Conservation (phyloP, 768 basidiomycete species). For the Russula abietina region DNA sequence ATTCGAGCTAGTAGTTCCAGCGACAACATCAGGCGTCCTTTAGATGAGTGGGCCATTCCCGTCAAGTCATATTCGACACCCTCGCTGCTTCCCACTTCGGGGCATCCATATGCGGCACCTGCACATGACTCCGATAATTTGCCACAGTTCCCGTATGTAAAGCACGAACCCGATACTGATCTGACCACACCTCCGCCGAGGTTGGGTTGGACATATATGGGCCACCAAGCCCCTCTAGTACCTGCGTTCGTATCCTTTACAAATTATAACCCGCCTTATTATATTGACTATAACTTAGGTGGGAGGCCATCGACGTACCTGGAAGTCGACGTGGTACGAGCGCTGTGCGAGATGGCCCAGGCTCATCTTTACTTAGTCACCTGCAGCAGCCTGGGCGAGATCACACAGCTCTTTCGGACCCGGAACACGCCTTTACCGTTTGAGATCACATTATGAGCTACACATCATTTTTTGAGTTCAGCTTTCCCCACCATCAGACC, state of each 20-base stretch:
- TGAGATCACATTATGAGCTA: background rate
- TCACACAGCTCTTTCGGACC: background rate
- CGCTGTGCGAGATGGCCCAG: background rate
- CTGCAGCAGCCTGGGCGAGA: background rate
- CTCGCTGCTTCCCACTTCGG: background rate
- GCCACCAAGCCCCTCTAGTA: background rate
- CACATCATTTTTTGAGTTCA: too few relatives aligned
- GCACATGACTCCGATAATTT: background rate
- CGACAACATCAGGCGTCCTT: background rate
- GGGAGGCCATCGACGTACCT: background rate
- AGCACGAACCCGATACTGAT: constrained; percentile 13
- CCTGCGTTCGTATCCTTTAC: constrained; percentile 2
- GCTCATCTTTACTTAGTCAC: constrained; percentile 10
- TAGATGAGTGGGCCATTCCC: background rate
- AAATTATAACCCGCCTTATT: background rate
- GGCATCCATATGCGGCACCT: background rate
- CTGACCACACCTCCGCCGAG: background rate
- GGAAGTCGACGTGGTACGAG: background rate
- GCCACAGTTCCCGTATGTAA: background rate
- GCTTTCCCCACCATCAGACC: background rate
- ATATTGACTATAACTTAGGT: constrained; percentile 1
- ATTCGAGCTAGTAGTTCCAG: background rate
- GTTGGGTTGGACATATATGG: constrained; percentile 8
- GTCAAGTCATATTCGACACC: background rate
- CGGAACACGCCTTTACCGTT: background rate